Base-by-base conservation (phyloP, 331 rosid species). In the Pyracantha coccinea region DNA sequence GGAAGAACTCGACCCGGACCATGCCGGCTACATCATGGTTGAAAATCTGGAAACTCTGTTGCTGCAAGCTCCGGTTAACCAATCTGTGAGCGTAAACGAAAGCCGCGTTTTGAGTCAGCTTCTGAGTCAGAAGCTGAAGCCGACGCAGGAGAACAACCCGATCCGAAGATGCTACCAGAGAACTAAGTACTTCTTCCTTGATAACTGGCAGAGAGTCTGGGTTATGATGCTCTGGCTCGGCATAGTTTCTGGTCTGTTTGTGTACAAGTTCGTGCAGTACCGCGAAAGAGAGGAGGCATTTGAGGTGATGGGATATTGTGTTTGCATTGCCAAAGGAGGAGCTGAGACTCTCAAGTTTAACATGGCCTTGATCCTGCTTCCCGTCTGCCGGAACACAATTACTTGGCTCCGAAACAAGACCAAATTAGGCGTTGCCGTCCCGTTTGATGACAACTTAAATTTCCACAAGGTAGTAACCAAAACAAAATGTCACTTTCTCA, bases 331-430 rank as follows among this genome's bases (percentile, higher is more conserved):
- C 55, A 93, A 93, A 86, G 98, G 98, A 62, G 98, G 90, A 54
- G 98, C 96, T 6, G 98, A 93, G 87, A 93, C 90, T 44, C 96
- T 93, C 20, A 93, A 93, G 69, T 85, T 93, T 81, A 93, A 93
- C 88, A 93, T 89, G 98, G 98, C 98, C 15, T 77, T 93, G 19
- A 91, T 93, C 69, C 65, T 93, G 45, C 72, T 93, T 28, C 97
- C 98, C 0, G 97, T 93, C 61, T 93, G 98, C 50, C 87, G 98
- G 17, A 93, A 93, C 85, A 91, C 97, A 41, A 93, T 93, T 72
- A 93, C 98, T 24, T 93, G 98, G 98, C 89, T 93, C 38, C 82
- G 98, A 71, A 93, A 91, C 81, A 90, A 86, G 83, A 93, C 96
- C 86, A 90, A 88, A 66, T 70, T 91, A 19, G 91, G 96, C 47